Evolutionary conservation across 2,329 filamentous ascomycete species (phyloP).

Genomic region (Neonectria hederae): DNA sequence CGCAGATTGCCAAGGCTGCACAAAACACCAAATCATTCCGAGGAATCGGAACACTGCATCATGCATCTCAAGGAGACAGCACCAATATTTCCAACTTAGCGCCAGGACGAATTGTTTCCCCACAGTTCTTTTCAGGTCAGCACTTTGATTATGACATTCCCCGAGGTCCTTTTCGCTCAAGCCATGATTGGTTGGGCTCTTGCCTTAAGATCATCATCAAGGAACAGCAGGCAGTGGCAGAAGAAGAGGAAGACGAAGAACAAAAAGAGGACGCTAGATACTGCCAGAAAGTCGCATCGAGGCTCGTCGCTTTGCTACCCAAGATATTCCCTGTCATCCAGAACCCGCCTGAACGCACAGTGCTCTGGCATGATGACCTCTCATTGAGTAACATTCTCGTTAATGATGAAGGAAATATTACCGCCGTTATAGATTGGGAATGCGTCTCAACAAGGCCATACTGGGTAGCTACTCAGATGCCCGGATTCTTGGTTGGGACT

Average conservation of each 20-base stretch:
- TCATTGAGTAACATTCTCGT: conserved; percentile 52
- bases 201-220: conserved; percentile 44
- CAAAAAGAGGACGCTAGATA: conserved; percentile 46
- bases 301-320: conserved; percentile 44
- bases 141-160: conserved; percentile 45
- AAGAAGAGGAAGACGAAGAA: conserved; percentile 40
- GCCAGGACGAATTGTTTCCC: conserved; percentile 45
- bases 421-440: conserved; percentile 55
- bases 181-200: conserved; percentile 50
- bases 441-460: conserved; percentile 52
- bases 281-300: conserved; percentile 36
- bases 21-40: not conserved
- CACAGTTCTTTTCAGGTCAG: conserved; percentile 47
- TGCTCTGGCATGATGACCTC: conserved; percentile 50
- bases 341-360: conserved; percentile 42
- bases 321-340: conserved; percentile 44
- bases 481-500: conserved; percentile 46
- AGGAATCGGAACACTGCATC: conserved; percentile 37
- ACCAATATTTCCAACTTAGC: not conserved
- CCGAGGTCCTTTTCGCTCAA: conserved; percentile 50
- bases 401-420: conserved; percentile 47
- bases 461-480: conserved; percentile 48
- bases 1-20: not conserved
- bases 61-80: not conserved
- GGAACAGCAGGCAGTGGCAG: conserved; percentile 38